Percentiles rank a stretch among this genome's conserved stretches.
These are phyloP conservation scores for Tetragonia tetragonoides DNA, from an alignment of 148 eudicot species.

Conservation along the genomic window DNA sequence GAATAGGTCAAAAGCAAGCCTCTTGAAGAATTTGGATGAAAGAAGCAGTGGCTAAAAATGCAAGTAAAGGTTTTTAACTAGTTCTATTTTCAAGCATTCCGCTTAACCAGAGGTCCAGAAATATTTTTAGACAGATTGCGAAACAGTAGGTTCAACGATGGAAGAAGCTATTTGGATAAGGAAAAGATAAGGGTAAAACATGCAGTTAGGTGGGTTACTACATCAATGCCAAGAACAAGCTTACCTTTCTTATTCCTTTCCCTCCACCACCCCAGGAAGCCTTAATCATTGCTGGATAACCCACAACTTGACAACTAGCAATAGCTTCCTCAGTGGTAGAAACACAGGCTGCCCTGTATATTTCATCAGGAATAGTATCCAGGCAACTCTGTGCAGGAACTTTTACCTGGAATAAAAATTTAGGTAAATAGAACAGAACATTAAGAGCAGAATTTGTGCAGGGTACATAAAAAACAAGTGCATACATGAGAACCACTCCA, in stretches of 20 bases:
- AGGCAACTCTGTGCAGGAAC: conserved; percentile 74
- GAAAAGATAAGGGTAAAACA: neutral
- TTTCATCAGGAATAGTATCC: conserved; percentile 75
- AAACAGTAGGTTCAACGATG: neutral
- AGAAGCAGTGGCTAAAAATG: neutral
- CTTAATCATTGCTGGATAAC: conserved; percentile 99
- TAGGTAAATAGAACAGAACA: neutral
- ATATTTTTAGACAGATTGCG: neutral
- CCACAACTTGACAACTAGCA: conserved; percentile 91
- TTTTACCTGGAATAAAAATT: conserved; percentile 58
- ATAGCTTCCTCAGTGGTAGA: conserved; percentile 90
- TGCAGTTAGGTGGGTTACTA: neutral
- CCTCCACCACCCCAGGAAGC: conserved; percentile 99
- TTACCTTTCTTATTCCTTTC: conserved; percentile 98
- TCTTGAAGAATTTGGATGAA: neutral
- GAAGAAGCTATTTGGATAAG: neutral
- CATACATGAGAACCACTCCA: conserved; percentile 99
- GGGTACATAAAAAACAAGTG: neutral
- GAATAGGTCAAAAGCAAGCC: conserved; percentile 23
- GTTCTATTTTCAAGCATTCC: neutral
- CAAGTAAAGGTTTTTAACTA: neutral
- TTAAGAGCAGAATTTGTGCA: neutral
- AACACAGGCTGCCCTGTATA: conserved; percentile 87
- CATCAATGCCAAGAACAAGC: conserved; percentile 16
- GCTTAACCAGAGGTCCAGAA: neutral